Conservation (phyloP, 495 filamentous ascomycete species). For the Elasticomyces elasticus region DNA sequence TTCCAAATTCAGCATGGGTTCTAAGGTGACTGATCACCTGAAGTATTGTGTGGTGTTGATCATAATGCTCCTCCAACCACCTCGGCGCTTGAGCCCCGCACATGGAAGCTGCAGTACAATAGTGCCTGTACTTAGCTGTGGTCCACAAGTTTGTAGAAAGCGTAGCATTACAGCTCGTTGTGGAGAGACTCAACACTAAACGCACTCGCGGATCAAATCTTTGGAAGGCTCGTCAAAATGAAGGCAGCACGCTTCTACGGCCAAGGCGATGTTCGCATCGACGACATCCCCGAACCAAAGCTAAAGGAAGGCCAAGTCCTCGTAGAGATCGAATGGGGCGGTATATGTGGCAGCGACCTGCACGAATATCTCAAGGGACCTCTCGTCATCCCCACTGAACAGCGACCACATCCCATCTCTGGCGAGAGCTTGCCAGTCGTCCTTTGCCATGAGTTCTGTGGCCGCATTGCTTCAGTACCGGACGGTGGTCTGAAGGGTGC, state of each 20-base stretch:
- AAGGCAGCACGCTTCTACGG: constrained; percentile 13
- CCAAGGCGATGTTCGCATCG: constrained; percentile 9
- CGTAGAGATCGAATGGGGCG: constrained; percentile 15
- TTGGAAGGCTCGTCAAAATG: constrained; percentile 2
- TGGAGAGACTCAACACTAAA: too few relatives aligned
- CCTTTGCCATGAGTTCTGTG: constrained; percentile 23
- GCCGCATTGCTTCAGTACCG: constrained; percentile 8
- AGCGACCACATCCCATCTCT: constrained; percentile 14
- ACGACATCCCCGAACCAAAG: constrained; percentile 2
- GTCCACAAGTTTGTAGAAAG: too few relatives aligned
- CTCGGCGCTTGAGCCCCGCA: too few relatives aligned
- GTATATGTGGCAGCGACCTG: constrained; percentile 24
- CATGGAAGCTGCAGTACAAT: too few relatives aligned
- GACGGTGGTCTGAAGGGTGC: constrained; percentile 1
- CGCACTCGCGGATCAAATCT: too few relatives aligned
- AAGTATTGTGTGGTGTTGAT: too few relatives aligned
- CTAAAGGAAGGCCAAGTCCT: constrained; percentile 5
- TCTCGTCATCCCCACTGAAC: constrained; percentile 10
- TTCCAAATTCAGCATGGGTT: too few relatives aligned
- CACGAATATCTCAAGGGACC: constrained; percentile 22
- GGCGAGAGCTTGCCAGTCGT: constrained; percentile 15
- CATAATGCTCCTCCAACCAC: too few relatives aligned
- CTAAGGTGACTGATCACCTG: too few relatives aligned
- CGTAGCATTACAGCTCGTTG: too few relatives aligned
- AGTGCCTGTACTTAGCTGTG: too few relatives aligned